Percentiles rank a stretch among this genome's conserved stretches.
These are phyloP conservation scores for Arachnopeziza araneosa DNA, from an alignment of 2,329 filamentous ascomycete genomes.

Conservation along the genomic window DNA sequence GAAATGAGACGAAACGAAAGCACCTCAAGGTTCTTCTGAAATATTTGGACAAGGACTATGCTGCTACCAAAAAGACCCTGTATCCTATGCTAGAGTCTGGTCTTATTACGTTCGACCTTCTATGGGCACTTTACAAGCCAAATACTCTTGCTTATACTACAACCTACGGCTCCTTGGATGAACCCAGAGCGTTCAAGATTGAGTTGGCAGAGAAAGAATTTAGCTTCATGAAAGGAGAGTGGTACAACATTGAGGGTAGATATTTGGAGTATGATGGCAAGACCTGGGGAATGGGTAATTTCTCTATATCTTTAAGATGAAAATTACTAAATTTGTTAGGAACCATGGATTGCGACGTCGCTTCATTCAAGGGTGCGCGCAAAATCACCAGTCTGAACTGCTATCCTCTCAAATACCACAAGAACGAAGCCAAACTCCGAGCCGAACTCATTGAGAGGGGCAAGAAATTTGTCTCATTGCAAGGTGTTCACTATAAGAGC, in stretches of 20 bases:
- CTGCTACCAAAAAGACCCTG: constrained; percentile 70
- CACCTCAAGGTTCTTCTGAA: constrained; percentile 68
- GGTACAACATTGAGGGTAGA: constrained; percentile 68
- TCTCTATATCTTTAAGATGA: neutral
- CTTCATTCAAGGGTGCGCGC: constrained; percentile 70
- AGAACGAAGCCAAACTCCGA: constrained; percentile 59
- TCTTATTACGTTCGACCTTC: constrained; percentile 80
- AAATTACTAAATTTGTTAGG: constrained; percentile 16
- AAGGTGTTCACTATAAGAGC: constrained; percentile 76
- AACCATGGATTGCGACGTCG: constrained; percentile 62
- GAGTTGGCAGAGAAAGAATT: constrained; percentile 67
- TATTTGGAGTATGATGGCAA: constrained; percentile 91
- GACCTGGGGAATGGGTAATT: constrained; percentile 64
- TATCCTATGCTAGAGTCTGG: constrained; percentile 76
- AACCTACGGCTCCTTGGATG: constrained; percentile 70
- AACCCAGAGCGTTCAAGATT: constrained; percentile 77
- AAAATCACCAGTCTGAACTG: constrained; percentile 75
- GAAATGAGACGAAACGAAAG: constrained; percentile 50
- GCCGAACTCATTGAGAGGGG: constrained; percentile 70
- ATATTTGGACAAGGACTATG: constrained; percentile 79
- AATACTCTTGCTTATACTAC: constrained; percentile 72
- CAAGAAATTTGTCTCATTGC: constrained; percentile 75
- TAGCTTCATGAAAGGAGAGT: constrained; percentile 65
- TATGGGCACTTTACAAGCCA: constrained; percentile 88
- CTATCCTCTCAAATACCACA: constrained; percentile 78